These are phyloP conservation scores for Filobasidium uniguttulatum DNA, from an alignment of 1,284 basidiomycete genomes.

Conservation along the genomic window DNA sequence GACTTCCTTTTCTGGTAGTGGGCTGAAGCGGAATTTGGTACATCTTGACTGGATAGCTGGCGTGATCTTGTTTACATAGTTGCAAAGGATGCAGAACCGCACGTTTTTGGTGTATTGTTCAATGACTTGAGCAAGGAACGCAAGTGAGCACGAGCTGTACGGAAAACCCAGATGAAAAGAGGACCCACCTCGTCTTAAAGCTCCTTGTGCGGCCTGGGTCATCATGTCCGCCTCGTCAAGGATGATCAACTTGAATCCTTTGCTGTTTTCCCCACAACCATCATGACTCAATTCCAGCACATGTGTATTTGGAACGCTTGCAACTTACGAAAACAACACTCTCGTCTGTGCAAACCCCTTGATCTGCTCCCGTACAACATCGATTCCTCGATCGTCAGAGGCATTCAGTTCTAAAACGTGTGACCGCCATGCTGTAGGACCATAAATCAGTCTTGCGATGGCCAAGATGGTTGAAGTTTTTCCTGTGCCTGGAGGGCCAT, in stretches of 20 bases:
- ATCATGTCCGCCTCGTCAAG: constrained; percentile 99
- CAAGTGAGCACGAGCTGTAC: background rate
- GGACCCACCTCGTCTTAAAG: constrained; percentile 58
- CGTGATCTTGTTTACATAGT: constrained; percentile 99
- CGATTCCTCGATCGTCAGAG: constrained; percentile 94
- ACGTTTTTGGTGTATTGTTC: constrained; percentile 99
- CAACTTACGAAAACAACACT: constrained; percentile 50
- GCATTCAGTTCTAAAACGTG: constrained; percentile 97
- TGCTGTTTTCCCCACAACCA: constrained; percentile 40
- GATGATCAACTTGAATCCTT: constrained; percentile 94
- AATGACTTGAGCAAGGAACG: constrained; percentile 50
- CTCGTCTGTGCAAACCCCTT: constrained; percentile 96
- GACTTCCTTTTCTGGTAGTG: constrained; percentile 72
- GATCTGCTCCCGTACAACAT: constrained; percentile 95
- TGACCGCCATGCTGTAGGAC: constrained; percentile 55
- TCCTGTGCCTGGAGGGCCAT: constrained; percentile 92
- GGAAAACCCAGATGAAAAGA: background rate
- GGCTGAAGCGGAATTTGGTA: constrained; percentile 95
- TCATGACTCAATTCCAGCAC: background rate
- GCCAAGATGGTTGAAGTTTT: constrained; percentile 98
- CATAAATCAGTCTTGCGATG: constrained; percentile 85
- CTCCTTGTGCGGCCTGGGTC: constrained; percentile 94
- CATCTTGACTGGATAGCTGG: constrained; percentile 98
- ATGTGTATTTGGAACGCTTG: background rate
- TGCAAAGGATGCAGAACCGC: constrained; percentile 98